phyloP scores from a whole-genome alignment of 1,139 yeast species.

The Nakaseomyces sp. region DNA sequence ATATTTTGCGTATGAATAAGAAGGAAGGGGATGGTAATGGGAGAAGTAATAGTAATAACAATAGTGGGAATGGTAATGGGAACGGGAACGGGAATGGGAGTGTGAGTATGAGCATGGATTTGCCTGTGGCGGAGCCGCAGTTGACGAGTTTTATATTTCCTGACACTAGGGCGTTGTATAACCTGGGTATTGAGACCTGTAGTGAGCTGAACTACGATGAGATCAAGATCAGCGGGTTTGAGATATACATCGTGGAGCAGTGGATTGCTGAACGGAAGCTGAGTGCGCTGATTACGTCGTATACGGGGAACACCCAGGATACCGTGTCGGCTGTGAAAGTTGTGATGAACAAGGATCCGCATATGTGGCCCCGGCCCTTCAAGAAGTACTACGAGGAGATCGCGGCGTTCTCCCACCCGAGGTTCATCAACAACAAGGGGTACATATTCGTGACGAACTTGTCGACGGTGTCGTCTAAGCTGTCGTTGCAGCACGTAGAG shows the following conservation, averaged over 20 bases:
- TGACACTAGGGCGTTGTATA: constrained; percentile 47
- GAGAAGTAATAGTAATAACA: too few species aligned
- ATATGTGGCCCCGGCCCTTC: constrained; percentile 50
- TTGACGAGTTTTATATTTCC: constrained; percentile 34
- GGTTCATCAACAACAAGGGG: constrained; percentile 44
- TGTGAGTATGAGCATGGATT: too few species aligned
- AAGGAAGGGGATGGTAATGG: background rate
- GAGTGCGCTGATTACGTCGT: constrained; percentile 65
- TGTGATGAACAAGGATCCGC: constrained; percentile 46
- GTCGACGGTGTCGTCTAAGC: constrained; percentile 66
- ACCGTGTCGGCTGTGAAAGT: constrained; percentile 53
- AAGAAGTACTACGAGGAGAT: constrained; percentile 59
- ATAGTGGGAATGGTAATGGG: too few species aligned
- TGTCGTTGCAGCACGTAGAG: constrained; percentile 63
- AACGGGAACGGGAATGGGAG: too few species aligned
- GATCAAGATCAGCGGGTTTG: constrained; percentile 58
- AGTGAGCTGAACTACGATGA: constrained; percentile 37
- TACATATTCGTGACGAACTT: constrained; percentile 71
- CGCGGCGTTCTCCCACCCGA: constrained; percentile 45
- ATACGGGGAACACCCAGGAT: constrained; percentile 71
- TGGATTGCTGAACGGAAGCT: constrained; percentile 74
- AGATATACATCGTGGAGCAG: constrained; percentile 84
- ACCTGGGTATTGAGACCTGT: constrained; percentile 35
- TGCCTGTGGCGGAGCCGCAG: constrained; percentile 3
- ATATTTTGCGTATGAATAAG: constrained; percentile 1